A percentile compares a stretch with the other conserved stretches of the same genome.
These are phyloP conservation scores for Ophiocordyceps camponoti-saundersi DNA, from an alignment of 2,329 filamentous ascomycete species.

Conservation along the genomic window DNA sequence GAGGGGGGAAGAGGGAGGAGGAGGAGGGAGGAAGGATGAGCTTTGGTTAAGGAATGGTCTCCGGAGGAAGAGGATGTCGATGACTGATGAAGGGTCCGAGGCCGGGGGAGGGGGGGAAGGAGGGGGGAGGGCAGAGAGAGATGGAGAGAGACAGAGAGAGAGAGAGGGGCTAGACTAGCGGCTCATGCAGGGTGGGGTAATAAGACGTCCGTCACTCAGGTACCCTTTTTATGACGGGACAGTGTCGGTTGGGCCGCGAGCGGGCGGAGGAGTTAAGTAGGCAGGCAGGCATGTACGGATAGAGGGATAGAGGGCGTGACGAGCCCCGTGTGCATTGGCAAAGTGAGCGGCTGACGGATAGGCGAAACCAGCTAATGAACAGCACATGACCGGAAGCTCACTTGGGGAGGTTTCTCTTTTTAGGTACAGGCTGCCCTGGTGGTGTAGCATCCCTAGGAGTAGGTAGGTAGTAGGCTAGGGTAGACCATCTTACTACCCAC, in stretches of 20 bases:
- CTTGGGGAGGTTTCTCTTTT: too few relatives aligned
- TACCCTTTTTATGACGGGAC: too few relatives aligned
- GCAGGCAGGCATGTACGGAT: too few relatives aligned
- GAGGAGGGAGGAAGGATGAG: not conserved
- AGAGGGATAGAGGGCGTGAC: not conserved
- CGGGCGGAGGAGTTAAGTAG: too few relatives aligned
- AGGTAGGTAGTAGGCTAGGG: too few relatives aligned
- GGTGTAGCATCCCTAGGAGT: too few relatives aligned
- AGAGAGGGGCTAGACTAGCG: not conserved
- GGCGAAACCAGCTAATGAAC: not conserved
- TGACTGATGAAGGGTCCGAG: not conserved
- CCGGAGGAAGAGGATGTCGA: not conserved
- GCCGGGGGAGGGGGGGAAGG: not conserved
- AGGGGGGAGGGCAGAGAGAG: not conserved
- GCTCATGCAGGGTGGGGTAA: too few relatives aligned
- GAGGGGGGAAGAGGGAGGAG: not conserved
- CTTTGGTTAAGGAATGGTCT: not conserved
- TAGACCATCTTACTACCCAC: too few relatives aligned
- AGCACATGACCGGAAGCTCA: too few relatives aligned
- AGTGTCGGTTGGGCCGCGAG: not conserved
- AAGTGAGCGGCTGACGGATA: not conserved
- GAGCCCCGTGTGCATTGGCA: not conserved
- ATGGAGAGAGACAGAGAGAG: not conserved
- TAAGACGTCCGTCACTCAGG: too few relatives aligned
- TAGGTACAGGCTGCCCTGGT: too few relatives aligned